Percentiles rank a stretch among this genome's conserved stretches.
phyloP scores from a whole-genome alignment of 2,329 filamentous ascomycete species.

The Fusarium liriodendri region DNA sequence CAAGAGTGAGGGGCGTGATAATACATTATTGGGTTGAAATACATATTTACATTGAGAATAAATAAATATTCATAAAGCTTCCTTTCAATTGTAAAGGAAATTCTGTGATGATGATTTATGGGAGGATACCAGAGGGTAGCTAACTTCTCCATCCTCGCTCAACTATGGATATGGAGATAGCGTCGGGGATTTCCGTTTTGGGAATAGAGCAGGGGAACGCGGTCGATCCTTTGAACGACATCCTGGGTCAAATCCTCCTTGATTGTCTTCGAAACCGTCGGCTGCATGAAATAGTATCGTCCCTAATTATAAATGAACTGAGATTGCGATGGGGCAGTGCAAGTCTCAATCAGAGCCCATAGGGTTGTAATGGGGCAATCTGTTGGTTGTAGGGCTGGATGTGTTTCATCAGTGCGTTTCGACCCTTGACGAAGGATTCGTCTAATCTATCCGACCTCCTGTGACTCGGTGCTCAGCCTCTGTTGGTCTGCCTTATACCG shows the following conservation, averaged over 20 bases:
- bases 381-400: background rate
- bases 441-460: background rate
- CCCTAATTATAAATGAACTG: background rate
- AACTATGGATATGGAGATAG: background rate
- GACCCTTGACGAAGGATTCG: background rate
- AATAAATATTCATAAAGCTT: too few relatives aligned
- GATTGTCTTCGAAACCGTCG: background rate
- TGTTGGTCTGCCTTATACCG: background rate
- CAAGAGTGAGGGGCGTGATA: too few relatives aligned
- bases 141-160: background rate
- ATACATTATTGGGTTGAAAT: too few relatives aligned
- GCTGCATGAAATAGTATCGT: background rate
- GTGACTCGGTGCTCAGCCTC: background rate
- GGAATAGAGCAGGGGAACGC: background rate
- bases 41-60: too few relatives aligned
- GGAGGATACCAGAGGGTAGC: background rate
- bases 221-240: background rate
- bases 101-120: too few relatives aligned
- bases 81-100: too few relatives aligned
- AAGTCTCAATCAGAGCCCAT: background rate
- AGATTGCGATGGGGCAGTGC: background rate
- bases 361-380: background rate
- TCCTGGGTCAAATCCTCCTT: accelerated
- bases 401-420: background rate
- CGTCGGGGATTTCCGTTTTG: background rate